Base-by-base conservation (phyloP, 441 rosid genomes). In the Geranium incanum region DNA sequence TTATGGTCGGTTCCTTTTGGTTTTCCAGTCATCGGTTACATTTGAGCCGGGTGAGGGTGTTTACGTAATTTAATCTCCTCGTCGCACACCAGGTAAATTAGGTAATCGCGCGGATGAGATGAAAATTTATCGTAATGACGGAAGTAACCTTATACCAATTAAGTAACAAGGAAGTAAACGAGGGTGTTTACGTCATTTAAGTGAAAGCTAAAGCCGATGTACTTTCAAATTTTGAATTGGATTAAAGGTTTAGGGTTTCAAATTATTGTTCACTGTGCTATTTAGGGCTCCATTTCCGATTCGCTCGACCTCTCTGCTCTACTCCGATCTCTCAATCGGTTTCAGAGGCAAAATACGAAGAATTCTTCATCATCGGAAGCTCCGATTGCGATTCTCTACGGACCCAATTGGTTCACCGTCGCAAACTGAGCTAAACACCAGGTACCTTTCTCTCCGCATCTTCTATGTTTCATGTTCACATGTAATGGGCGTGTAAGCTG, bases 171-270 rank as follows among this genome's bases (percentile, higher is more conserved):
- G 23, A 15, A 55, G 6, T 2, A 15, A 4, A 16, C 6, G 62
- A 55, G 62, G 62, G 1, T 15, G 5, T 15, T 15, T 13, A 4
- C 21, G 62, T 55, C 62, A 55, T 55, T 55, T 55, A 50, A 3
- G 0, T 1, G 8, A 39, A 41, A 41, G 11, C 11, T 5, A 41
- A 6, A 5, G 6, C 18, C 15, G 16, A n/a, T 6, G 19, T 6
- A 13, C 5, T 5, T 15, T 15, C 18, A n/a, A 55, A 55, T 4
- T 55, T 55, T 16, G 62, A 55, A 55, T 55, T 55, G 19, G 23
- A 55, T 15, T 15, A 16, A 48, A 16, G 62, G 62, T 55, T 55
- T 55, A 55, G 62, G 62, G 62, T 55, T 55, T 55, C 62, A 16
- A 55, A 55, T 4, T 12, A 52, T n/a, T 48, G 55, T 52, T n/a